phyloP scores from a whole-genome alignment of 768 basidiomycete genomes.

The Trametes cubensis region DNA sequence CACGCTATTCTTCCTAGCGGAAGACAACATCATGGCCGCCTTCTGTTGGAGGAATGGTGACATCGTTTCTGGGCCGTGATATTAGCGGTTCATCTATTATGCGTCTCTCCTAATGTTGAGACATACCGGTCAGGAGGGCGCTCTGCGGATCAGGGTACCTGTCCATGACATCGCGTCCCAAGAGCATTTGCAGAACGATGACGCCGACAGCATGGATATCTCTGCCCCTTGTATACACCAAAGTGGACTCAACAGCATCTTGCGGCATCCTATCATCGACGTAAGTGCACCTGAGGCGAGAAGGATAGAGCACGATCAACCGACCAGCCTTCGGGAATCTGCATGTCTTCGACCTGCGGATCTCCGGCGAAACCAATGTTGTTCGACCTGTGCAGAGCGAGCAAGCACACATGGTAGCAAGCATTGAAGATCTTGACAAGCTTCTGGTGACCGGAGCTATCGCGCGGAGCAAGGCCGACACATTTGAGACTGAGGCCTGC shows the following conservation, averaged over 20 bases:
- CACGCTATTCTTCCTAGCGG: slow-evolving; percentile 56
- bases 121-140: slow-evolving; percentile 61
- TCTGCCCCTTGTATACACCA: slow-evolving; percentile 75
- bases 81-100: not conserved
- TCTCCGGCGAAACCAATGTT: slow-evolving; percentile 54
- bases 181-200: slow-evolving; percentile 81
- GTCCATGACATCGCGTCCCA: slow-evolving; percentile 68
- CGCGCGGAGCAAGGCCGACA: slow-evolving; percentile 61
- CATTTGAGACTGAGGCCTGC: slow-evolving; percentile 62
- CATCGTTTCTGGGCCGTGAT: slow-evolving; percentile 46
- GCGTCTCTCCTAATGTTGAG: not conserved
- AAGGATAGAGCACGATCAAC: slow-evolving; percentile 29
- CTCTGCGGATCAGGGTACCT: slow-evolving; percentile 55
- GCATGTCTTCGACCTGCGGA: slow-evolving; percentile 31
- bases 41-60: slow-evolving; percentile 55
- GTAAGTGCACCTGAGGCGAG: not conserved
- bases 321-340: slow-evolving; percentile 51
- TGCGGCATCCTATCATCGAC: slow-evolving; percentile 60
- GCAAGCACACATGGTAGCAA: slow-evolving; percentile 68
- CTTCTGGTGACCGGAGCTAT: slow-evolving; percentile 56
- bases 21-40: slow-evolving; percentile 61
- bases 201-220: slow-evolving; percentile 86
- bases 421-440: slow-evolving; percentile 75
- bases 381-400: slow-evolving; percentile 85
- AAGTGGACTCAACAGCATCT: slow-evolving; percentile 77